Evolutionary conservation across 768 basidiomycete species (phyloP), one percentile per base, ranked within the genome.

Genomic region (Kwoniella pini): DNA sequence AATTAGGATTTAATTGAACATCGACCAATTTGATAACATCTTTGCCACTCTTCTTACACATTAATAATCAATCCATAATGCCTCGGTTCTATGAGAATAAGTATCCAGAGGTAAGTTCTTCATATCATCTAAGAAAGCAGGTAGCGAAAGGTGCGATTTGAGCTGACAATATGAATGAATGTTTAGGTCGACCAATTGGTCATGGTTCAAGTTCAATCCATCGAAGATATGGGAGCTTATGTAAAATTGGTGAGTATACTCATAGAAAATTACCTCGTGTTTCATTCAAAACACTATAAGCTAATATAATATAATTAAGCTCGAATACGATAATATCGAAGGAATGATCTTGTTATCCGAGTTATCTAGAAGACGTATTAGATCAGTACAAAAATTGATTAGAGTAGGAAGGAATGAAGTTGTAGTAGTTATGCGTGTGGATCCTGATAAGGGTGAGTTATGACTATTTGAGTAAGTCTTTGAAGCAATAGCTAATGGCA

Each of bases 291-390:
- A n/a, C n/a, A n/a, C n/a, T n/a, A n/a, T n/a, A 19, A 6, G 45
- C 45, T 44, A 27, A 26, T 31, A 31, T 57, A 17, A 12, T 12
- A 3, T 54, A 15, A 26, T 45, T 13, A 74, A 96, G 94, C 88
- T 98, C 70, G 95, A 97, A 80, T 98, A 99, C 75, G 95, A 99
- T 79, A 94, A 94, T 77, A 96, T 94, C 53, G 96, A 99, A 79
- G 96, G 96, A 68, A 99, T 99, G 96, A 99, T 99, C 69, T 81
- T 98, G 12, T 87, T 99, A n/a, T 96, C 96, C 1, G 96, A 98
- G 77, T 87, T 99, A 1, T 98, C 94, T 4, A 82, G 96, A 71
- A 84, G 96, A 72, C 95, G 95, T 73, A 99, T 99, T 72, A 81
- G 95, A 68, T 94, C 91, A 6, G 96, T 99, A 28, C 95, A 98